These are phyloP conservation scores for Lepraria neglecta DNA, from an alignment of 495 filamentous ascomycete species.

Conservation along the genomic window DNA sequence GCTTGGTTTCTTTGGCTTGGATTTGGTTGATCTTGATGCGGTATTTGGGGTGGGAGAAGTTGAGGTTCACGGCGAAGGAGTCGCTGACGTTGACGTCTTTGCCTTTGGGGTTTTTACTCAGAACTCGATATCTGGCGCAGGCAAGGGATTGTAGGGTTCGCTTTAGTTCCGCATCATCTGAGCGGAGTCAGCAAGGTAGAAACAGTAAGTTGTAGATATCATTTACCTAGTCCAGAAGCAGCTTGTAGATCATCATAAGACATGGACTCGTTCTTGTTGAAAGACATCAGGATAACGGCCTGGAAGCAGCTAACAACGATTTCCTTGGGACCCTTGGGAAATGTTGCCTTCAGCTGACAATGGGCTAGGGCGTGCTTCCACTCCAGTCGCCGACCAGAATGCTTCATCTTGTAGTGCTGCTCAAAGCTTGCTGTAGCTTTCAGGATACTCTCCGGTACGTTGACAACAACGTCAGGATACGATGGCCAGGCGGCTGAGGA, in stretches of 20 bases:
- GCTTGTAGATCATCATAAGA: constrained; percentile 63
- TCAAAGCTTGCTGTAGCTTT: constrained; percentile 67
- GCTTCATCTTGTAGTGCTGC: constrained; percentile 74
- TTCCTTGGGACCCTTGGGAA: constrained; percentile 74
- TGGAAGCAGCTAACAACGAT: constrained; percentile 84
- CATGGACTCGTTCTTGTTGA: constrained; percentile 65
- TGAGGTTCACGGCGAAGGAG: constrained; percentile 69
- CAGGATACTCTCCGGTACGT: constrained; percentile 65
- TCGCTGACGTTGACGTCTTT: constrained; percentile 71
- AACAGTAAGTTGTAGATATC: not conserved
- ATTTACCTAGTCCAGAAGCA: constrained; percentile 60
- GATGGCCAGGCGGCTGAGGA: constrained; percentile 85
- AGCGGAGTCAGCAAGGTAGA: constrained; percentile 27
- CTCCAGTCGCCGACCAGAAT: constrained; percentile 72
- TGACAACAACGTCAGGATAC: constrained; percentile 73
- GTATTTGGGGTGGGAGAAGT: constrained; percentile 74
- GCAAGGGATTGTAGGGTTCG: constrained; percentile 92
- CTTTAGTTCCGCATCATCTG: constrained; percentile 68
- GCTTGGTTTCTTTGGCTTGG: constrained; percentile 86
- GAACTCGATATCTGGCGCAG: constrained; percentile 79
- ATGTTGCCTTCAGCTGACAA: constrained; percentile 71
- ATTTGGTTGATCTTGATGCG: constrained; percentile 98
- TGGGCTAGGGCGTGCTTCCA: constrained; percentile 94
- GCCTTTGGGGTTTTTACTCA: constrained; percentile 78
- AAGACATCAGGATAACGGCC: constrained; percentile 84